A percentile compares a stretch with the other conserved stretches of the same genome.
Evolutionary conservation across 805 yeast genomes (phyloP).

Genomic region (Sugiyamaella mastotermitis): DNA sequence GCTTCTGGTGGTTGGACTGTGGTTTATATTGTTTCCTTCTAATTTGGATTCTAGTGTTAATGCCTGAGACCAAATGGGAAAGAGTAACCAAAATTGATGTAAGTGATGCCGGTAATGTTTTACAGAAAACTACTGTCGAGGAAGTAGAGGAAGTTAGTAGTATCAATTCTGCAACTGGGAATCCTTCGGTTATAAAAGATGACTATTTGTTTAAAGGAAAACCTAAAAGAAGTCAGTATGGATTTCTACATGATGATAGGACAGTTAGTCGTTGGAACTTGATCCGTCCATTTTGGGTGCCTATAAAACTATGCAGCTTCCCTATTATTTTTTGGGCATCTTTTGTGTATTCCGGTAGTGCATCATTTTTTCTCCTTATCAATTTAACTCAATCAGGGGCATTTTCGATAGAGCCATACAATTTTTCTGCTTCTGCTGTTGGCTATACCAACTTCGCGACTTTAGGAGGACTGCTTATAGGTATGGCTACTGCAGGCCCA

Average conservation of each 20-base stretch:
- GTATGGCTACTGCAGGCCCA: conserved; percentile 9
- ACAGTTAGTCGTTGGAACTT: neutral
- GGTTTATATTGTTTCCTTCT: conserved; percentile 5
- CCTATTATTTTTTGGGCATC: conserved; percentile 10
- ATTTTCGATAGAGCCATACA: conserved; percentile 7
- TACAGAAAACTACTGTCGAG: neutral
- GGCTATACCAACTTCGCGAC: conserved; percentile 10
- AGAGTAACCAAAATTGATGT: conserved; percentile 2
- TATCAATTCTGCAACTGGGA: neutral
- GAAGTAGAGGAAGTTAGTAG: neutral
- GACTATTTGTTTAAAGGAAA: conserved; percentile 4
- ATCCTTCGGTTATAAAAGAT: neutral
- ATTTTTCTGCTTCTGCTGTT: conserved; percentile 5
- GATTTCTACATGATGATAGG: neutral
- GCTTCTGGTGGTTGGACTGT: conserved; percentile 11
- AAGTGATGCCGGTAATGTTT: neutral
- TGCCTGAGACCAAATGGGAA: conserved; percentile 11
- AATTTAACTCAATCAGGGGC: conserved; percentile 6
- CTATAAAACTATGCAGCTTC: conserved; percentile 2
- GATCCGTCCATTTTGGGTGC: conserved; percentile 6
- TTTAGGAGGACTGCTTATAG: conserved; percentile 5
- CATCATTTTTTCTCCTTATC: conserved; percentile 1
- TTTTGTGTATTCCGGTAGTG: conserved; percentile 6
- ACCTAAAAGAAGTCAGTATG: conserved; percentile 5
- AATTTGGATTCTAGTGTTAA: conserved; percentile 1